A percentile compares a stretch with the other conserved stretches of the same genome.
Conservation (phyloP, 306 rosid genomes). For the Cucumis melo region DNA sequence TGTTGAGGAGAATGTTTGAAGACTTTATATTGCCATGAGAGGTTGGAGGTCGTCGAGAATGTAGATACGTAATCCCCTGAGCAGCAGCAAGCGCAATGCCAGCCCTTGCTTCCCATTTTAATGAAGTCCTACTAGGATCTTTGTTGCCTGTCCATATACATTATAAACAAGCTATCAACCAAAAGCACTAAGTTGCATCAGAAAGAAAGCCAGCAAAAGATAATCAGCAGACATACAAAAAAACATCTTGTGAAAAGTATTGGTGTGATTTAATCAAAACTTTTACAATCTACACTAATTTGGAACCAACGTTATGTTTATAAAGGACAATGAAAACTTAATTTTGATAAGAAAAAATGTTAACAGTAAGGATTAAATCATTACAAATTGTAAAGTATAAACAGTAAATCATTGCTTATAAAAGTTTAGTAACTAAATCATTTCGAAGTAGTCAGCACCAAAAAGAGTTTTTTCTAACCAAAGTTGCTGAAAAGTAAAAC, state of each 20-base stretch:
- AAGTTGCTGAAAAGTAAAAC: too few relatives aligned
- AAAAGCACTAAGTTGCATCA: not conserved
- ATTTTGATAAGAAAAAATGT: too few relatives aligned
- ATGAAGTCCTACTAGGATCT: slow-evolving; percentile 64
- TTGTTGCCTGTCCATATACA: slow-evolving; percentile 35
- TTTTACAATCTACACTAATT: too few relatives aligned
- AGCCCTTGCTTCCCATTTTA: slow-evolving; percentile 88
- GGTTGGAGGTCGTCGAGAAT: slow-evolving; percentile 42
- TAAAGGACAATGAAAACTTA: too few relatives aligned
- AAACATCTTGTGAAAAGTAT: not conserved
- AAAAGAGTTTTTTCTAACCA: too few relatives aligned
- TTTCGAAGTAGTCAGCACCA: too few relatives aligned
- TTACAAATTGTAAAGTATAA: too few relatives aligned
- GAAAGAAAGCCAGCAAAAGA: not conserved
- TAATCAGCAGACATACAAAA: not conserved
- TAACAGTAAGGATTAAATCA: too few relatives aligned
- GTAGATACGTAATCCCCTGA: slow-evolving; percentile 56
- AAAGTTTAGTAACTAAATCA: too few relatives aligned
- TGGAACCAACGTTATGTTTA: too few relatives aligned
- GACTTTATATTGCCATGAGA: slow-evolving; percentile 91
- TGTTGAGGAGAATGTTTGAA: slow-evolving; percentile 75
- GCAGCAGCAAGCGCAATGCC: slow-evolving; percentile 69
- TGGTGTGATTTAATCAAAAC: too few relatives aligned
- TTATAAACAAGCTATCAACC: not conserved
- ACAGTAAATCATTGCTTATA: too few relatives aligned